A percentile compares a stretch with the other conserved stretches of the same genome.
Conservation (phyloP, 1,139 yeast genomes). For the Zygoascus sp. region DNA sequence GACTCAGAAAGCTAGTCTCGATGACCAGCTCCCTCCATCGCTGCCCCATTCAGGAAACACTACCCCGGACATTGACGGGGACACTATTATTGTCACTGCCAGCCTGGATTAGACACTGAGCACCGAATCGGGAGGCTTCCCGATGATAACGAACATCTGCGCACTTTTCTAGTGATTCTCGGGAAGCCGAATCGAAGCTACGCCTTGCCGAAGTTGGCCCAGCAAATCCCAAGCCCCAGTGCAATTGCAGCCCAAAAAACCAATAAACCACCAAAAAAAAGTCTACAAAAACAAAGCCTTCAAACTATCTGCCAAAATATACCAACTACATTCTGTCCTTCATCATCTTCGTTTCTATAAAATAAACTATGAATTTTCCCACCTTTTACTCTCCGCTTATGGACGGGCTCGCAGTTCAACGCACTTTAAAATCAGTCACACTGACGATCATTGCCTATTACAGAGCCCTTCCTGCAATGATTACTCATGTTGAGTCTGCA, state of each 20-base stretch:
- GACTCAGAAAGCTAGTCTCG: background rate
- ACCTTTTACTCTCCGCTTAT: background rate
- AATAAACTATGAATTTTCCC: background rate
- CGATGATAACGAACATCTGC: no score
- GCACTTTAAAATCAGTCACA: no score
- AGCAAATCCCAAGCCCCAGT: no score
- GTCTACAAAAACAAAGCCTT: background rate
- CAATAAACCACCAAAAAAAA: no score
- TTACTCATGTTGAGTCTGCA: constrained; percentile 2
- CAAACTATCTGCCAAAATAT: background rate
- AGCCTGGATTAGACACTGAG: background rate
- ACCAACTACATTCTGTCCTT: background rate
- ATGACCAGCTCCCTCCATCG: background rate
- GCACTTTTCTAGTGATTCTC: no score
- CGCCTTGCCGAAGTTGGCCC: no score
- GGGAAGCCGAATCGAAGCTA: no score
- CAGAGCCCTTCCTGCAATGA: background rate
- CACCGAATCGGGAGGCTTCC: background rate
- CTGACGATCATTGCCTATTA: background rate
- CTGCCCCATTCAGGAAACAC: background rate
- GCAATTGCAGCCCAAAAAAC: no score
- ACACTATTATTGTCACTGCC: constrained; percentile 1
- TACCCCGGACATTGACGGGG: background rate
- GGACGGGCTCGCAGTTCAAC: no score
- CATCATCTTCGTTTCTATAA: background rate